Evolutionary conservation across 192 early-diverging fungal genomes (phyloP), one percentile per base, ranked within the genome.

Genomic region (Coemansia sp.): DNA sequence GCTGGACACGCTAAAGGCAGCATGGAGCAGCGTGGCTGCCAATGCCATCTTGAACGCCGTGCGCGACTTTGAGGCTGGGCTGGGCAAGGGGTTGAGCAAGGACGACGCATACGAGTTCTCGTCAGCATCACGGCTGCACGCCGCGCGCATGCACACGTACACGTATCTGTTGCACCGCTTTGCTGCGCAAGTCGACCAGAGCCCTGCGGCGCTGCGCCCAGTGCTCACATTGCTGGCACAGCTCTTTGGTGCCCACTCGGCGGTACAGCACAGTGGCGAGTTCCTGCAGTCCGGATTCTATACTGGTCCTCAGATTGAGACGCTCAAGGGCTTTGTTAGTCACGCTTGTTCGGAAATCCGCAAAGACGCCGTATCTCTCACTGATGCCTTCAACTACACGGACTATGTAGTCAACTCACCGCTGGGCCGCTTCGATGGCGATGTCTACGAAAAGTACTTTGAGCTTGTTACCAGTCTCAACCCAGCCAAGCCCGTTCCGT

Each of bases 381-480:
- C 92, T 25, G 95, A 96, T 76, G 84, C 93, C 23, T 96, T 95
- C 82, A 94, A 92, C 70, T 91, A 90, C 84, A 87, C 90, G 11
- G 95, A 96, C 76, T 95, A 91, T 73, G 88, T 96, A 27, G 80
- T 96, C 69, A 94, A 93, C 85, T 92, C 92, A 57, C 95, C 95
- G 25, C 74, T 96, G 21, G 95, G 95, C 57, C 86, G 90, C 41
- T 89, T 86, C 72, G 94, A 95, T 63, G 95, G 95, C 62, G 87
- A 94, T 74, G 88, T 94, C 11, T 94, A 93, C 74, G 90, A 87
- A 51, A 84, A 89, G 64, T 96, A 96, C 90, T 95, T 94, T 87
- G 88, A 89, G 59, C 85, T 89, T 27, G 92, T 96, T 62, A 90
- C 89, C 64, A 74, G 80, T 63, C 90, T 90, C 72, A 92, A 95